Conservation (phyloP, 192 early-diverging fungal species). For the Jimgerdemannia flammicorona region DNA sequence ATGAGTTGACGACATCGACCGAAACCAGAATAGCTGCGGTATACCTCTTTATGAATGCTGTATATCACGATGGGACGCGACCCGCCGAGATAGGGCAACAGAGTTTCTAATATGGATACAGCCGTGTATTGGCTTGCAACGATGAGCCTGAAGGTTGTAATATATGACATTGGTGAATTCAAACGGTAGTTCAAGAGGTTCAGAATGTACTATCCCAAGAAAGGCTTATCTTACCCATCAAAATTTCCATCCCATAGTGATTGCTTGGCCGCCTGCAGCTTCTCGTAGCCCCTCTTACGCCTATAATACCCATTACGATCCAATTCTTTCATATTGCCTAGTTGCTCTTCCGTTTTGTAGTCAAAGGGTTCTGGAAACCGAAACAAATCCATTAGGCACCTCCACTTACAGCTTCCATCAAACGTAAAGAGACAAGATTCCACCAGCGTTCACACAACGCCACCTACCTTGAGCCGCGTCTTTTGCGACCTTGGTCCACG, state of each 20-base stretch:
- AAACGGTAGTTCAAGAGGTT: background rate
- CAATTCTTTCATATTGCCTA: conserved; percentile 41
- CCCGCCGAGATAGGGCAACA: conserved; percentile 73
- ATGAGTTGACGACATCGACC: background rate
- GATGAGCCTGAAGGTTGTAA: conserved; percentile 50
- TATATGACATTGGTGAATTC: background rate
- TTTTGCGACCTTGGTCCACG: conserved; percentile 68
- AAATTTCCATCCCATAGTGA: conserved; percentile 56
- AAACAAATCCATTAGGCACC: background rate
- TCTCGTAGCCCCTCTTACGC: conserved; percentile 37
- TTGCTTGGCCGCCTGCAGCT: conserved; percentile 45
- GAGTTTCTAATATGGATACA: conserved; percentile 63
- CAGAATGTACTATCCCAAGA: conserved; percentile 2
- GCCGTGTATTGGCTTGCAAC: conserved; percentile 77
- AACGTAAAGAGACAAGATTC: background rate
- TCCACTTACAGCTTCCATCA: background rate
- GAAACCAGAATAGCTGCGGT: background rate
- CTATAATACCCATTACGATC: background rate
- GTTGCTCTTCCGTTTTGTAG: conserved; percentile 44
- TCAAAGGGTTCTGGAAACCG: conserved; percentile 25
- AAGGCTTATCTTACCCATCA: conserved; percentile 49
- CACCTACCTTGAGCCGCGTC: conserved; percentile 51
- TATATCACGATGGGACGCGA: conserved; percentile 87
- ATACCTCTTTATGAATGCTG: conserved; percentile 59
- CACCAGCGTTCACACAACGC: background rate